Conservation (phyloP, 1,139 yeast genomes). For the Taphrina pruni region DNA sequence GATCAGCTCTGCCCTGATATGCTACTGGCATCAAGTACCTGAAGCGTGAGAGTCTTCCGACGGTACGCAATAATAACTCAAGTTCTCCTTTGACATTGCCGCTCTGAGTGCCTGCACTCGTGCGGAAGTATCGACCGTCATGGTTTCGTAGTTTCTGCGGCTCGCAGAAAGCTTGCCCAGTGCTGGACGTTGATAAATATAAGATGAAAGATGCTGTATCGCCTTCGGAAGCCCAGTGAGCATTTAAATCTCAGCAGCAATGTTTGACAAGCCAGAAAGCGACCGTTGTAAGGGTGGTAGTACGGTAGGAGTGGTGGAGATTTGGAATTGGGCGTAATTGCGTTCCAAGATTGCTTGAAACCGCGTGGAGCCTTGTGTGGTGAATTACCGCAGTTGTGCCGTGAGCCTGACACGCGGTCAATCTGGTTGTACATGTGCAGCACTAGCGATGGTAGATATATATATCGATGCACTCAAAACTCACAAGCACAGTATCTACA, state of each 20-base stretch:
- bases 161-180: neutral
- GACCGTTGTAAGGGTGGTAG: neutral
- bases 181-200: too few relatives aligned
- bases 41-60: constrained; percentile 38
- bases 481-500: neutral
- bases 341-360: neutral
- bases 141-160: constrained; percentile 3
- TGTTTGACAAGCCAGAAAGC: too few relatives aligned
- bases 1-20: constrained; percentile 15
- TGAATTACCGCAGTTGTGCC: neutral
- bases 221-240: neutral
- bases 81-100: constrained; percentile 66
- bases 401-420: neutral
- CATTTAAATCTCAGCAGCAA: neutral
- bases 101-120: constrained; percentile 65
- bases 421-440: too few relatives aligned
- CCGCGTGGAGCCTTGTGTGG: neutral
- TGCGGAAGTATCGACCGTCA: constrained; percentile 47
- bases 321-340: neutral
- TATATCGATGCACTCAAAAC: neutral
- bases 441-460: too few relatives aligned
- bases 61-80: constrained; percentile 66
- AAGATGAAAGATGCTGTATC: too few relatives aligned
- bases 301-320: neutral
- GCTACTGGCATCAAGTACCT: neutral